These are phyloP conservation scores for Fomitopsis pulvina DNA, from an alignment of 768 basidiomycete species.

Conservation along the genomic window DNA sequence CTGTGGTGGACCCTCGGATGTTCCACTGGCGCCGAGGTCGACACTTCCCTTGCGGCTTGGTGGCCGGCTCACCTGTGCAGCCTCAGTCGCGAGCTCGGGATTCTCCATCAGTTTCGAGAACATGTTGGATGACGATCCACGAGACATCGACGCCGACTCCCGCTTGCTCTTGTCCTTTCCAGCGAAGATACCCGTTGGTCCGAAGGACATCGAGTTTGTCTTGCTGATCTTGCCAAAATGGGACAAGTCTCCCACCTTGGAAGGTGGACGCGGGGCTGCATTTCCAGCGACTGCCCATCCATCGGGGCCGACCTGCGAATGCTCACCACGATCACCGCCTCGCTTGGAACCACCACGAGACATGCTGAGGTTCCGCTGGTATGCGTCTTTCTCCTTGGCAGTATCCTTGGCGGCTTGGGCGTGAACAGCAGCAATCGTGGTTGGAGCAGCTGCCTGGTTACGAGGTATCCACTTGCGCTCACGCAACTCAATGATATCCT, in stretches of 20 bases:
- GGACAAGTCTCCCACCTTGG: conserved; percentile 82
- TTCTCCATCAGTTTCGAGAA: conserved; percentile 77
- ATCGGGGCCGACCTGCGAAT: conserved; percentile 61
- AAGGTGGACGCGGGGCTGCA: conserved; percentile 40
- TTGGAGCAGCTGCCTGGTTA: conserved; percentile 66
- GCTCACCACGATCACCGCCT: conserved; percentile 61
- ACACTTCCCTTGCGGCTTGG: conserved; percentile 46
- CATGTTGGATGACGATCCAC: conserved; percentile 83
- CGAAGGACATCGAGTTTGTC: conserved; percentile 64
- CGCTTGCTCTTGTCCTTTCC: conserved; percentile 60
- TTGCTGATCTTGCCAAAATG: conserved; percentile 84
- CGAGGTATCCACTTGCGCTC: conserved; percentile 75
- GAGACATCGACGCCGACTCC: conserved; percentile 64
- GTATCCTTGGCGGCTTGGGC: conserved; percentile 88
- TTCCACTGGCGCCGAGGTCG: conserved; percentile 39
- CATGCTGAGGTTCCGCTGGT: conserved; percentile 63
- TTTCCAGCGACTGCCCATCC: conserved; percentile 68
- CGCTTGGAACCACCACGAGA: conserved; percentile 88
- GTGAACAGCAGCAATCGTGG: conserved; percentile 86
- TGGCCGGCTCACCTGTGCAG: conserved; percentile 35
- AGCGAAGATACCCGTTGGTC: conserved; percentile 79
- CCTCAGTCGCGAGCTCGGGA: conserved; percentile 48
- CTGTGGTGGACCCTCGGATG: conserved; percentile 43
- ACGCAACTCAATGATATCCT: conserved; percentile 91
- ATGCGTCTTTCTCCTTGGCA: conserved; percentile 76